These are phyloP conservation scores for Pythium apleroticum DNA, from an alignment of 352 stramenopile species.

Conservation along the genomic window DNA sequence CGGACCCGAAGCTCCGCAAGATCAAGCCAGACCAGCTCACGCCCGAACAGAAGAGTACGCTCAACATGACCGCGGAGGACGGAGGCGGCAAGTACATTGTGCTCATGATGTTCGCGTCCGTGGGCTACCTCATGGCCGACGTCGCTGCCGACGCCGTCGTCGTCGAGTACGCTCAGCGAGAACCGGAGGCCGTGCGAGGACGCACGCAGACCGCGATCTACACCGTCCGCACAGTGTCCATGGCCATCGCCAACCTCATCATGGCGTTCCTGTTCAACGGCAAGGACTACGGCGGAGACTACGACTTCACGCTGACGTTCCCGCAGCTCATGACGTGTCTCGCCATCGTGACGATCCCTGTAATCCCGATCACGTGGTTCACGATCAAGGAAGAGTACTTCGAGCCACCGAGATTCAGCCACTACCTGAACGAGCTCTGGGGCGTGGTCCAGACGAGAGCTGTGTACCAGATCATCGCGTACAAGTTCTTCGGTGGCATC, in stretches of 20 bases:
- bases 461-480: conserved; percentile 35
- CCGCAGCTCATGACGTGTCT: conserved; percentile 32
- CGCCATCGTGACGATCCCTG: conserved; percentile 18
- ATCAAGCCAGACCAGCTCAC: conserved; percentile 9
- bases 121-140: conserved; percentile 64
- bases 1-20: conserved; percentile 2
- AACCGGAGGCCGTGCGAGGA: conserved; percentile 30
- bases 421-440: conserved; percentile 34
- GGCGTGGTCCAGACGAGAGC: conserved; percentile 29
- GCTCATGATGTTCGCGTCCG: conserved; percentile 49
- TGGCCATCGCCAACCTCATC: conserved; percentile 29
- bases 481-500: conserved; percentile 33
- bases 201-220: conserved; percentile 27
- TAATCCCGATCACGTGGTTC: conserved; percentile 33
- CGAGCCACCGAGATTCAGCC: conserved; percentile 20
- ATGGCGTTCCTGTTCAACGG: conserved; percentile 43
- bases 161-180: conserved; percentile 39
- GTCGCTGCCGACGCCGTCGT: conserved; percentile 50
- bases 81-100: conserved; percentile 38
- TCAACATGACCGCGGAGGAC: conserved; percentile 26
- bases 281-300: conserved; percentile 38
- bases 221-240: conserved; percentile 35
- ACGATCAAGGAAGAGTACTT: conserved; percentile 28
- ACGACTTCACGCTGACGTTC: conserved; percentile 34
- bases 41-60: background rate